A percentile compares a stretch with the other conserved stretches of the same genome.
These are phyloP conservation scores for Aspergillus hancockii DNA, from an alignment of 495 filamentous ascomycete species.

Conservation along the genomic window DNA sequence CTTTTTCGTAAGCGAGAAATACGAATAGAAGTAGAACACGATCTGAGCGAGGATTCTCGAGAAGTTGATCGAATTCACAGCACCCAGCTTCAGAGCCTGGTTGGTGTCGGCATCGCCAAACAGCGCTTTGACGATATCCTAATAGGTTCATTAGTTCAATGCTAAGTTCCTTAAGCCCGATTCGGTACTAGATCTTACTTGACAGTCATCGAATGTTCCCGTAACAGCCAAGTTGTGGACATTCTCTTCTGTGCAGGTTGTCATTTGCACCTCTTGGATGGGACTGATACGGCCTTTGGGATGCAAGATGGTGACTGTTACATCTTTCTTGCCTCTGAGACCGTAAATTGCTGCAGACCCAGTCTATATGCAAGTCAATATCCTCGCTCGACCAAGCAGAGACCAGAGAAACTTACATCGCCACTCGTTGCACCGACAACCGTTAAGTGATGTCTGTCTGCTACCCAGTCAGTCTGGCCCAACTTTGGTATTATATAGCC, in stretches of 20 bases:
- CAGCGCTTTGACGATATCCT: constrained; percentile 88
- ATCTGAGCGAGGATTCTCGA: constrained; percentile 92
- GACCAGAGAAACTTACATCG: constrained; percentile 43
- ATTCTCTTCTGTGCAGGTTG: constrained; percentile 81
- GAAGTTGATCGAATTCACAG: constrained; percentile 91
- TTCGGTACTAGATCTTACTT: constrained; percentile 28
- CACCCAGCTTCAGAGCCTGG: constrained; percentile 70
- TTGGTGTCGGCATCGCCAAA: constrained; percentile 81
- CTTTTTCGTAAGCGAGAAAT: constrained; percentile 70
- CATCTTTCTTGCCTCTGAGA: constrained; percentile 94
- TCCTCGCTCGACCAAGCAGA: background rate
- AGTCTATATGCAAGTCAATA: constrained; percentile 42
- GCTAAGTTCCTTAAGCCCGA: background rate
- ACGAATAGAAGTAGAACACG: constrained; percentile 87
- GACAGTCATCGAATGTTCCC: constrained; percentile 94
- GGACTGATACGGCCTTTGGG: constrained; percentile 81
- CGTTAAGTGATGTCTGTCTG: constrained; percentile 78
- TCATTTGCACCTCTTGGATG: constrained; percentile 96
- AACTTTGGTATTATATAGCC: constrained; percentile 13
- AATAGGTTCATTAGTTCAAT: background rate
- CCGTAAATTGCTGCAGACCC: constrained; percentile 96
- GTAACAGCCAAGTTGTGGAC: constrained; percentile 82
- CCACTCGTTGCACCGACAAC: constrained; percentile 92
- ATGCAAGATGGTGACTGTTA: constrained; percentile 85
- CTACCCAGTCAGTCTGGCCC: constrained; percentile 1